Evolutionary conservation across 2,329 filamentous ascomycete species (phyloP).

Genomic region (Sporothrix brasiliensis): DNA sequence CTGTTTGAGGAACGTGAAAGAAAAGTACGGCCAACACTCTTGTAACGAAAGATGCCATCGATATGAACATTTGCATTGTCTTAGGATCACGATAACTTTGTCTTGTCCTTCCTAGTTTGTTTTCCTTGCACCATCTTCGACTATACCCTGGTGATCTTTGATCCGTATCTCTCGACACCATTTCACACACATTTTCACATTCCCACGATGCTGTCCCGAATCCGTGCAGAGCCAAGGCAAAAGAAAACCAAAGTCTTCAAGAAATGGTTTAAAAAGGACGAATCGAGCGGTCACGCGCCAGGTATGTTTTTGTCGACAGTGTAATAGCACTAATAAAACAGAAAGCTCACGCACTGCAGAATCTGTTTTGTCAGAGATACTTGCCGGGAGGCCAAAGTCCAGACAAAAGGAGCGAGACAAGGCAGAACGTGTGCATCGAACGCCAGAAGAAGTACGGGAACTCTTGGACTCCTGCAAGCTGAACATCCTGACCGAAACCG

Average conservation of each 20-base stretch:
- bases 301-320: neutral
- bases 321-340: neutral
- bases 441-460: neutral
- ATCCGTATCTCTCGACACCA: neutral
- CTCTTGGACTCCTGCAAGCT: conserved; percentile 2
- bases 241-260: neutral
- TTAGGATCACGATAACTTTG: neutral
- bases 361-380: neutral
- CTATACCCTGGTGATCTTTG: neutral
- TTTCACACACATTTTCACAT: neutral
- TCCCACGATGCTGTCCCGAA: neutral
- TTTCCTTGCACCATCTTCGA: too few species aligned
- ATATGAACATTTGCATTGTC: neutral
- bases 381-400: neutral
- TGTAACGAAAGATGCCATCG: neutral
- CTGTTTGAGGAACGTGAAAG: neutral
- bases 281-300: neutral
- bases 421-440: neutral
- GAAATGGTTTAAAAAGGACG: neutral
- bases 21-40: neutral
- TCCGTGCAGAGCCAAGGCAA: neutral
- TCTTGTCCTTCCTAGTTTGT: neutral
- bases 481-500: neutral
- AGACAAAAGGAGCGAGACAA: neutral
- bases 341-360: neutral